Conservation (phyloP, 345 rosid genomes). For the Reutealis trisperma region DNA sequence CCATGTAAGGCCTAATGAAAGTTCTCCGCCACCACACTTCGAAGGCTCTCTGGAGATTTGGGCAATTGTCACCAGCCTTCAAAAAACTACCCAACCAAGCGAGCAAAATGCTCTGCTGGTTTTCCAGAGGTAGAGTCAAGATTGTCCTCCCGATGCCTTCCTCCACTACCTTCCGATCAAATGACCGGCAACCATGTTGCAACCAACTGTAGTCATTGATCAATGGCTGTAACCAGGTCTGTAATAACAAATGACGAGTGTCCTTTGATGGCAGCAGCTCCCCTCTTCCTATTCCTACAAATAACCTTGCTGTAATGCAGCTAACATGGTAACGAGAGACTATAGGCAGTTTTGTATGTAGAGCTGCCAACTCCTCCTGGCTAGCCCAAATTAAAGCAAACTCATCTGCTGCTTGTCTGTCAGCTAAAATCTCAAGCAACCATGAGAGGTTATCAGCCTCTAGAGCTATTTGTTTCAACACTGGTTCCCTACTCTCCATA, state of each 20-base stretch:
- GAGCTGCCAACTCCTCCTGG: slow-evolving; percentile 66
- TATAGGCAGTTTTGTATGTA: slow-evolving; percentile 69
- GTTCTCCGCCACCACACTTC: slow-evolving; percentile 99
- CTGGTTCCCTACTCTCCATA: slow-evolving; percentile 44
- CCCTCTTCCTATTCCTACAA: slow-evolving; percentile 91
- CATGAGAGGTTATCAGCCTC: slow-evolving; percentile 87
- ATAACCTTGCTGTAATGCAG: slow-evolving; percentile 73
- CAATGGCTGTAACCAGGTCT: slow-evolving; percentile 90
- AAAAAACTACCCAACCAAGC: slow-evolving; percentile 85
- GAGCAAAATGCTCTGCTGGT: slow-evolving; percentile 81
- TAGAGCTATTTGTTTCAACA: slow-evolving; percentile 64
- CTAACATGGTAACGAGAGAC: slow-evolving; percentile 84
- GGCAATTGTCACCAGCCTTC: slow-evolving; percentile 87
- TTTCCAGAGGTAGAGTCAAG: slow-evolving; percentile 85
- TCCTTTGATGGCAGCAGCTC: slow-evolving; percentile 87
- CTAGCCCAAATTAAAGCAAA: slow-evolving; percentile 76
- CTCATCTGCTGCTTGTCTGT: slow-evolving; percentile 81
- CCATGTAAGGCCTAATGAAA: slow-evolving; percentile 74
- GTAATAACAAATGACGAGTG: slow-evolving; percentile 62
- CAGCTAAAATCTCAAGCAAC: slow-evolving; percentile 85
- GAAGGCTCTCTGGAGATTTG: slow-evolving; percentile 92
- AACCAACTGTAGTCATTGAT: slow-evolving; percentile 93
- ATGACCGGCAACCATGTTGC: slow-evolving; percentile 83
- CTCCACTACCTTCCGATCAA: slow-evolving; percentile 87
- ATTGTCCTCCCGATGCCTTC: slow-evolving; percentile 97